Conservation (phyloP, 140 eudicot species). For the Cichorium intybus region DNA sequence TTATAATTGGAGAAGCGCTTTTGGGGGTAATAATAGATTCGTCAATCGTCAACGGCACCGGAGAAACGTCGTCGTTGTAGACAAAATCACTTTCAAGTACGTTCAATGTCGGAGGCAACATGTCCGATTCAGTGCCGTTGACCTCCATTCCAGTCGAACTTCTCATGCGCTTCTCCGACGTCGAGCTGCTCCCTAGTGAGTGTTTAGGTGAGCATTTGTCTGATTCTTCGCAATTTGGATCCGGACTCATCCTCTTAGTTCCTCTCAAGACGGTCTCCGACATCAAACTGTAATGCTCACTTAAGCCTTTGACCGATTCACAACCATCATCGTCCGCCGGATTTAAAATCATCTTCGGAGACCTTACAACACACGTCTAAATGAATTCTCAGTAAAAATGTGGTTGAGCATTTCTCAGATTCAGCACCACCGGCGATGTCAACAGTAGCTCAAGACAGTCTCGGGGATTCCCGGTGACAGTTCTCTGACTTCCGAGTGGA, state of each 20-base stretch:
- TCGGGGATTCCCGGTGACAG: constrained; percentile 9
- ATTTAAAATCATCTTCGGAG: constrained; percentile 1
- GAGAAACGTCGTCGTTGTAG: neutral
- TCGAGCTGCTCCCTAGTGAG: neutral
- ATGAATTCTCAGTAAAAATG: neutral
- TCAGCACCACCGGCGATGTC: constrained; percentile 10
- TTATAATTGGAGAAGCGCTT: constrained; percentile 1
- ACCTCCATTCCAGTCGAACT: constrained; percentile 11
- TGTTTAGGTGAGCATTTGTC: neutral
- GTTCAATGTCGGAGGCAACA: constrained; percentile 21
- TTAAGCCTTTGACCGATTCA: neutral
- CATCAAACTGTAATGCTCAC: neutral
- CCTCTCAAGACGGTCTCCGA: neutral
- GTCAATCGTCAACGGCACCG: constrained; percentile 28
- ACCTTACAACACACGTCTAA: neutral
- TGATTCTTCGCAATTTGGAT: constrained; percentile 6
- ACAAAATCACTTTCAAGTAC: neutral
- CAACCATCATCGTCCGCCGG: neutral
- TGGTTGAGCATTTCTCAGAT: constrained; percentile 6
- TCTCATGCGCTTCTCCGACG: constrained; percentile 3
- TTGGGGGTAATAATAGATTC: neutral
- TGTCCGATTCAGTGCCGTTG: constrained; percentile 20
- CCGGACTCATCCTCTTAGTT: constrained; percentile 11
- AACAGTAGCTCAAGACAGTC: neutral
- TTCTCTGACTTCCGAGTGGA: neutral